These are phyloP conservation scores for Metschnikowia lunata DNA, from an alignment of 805 yeast genomes.

Conservation along the genomic window DNA sequence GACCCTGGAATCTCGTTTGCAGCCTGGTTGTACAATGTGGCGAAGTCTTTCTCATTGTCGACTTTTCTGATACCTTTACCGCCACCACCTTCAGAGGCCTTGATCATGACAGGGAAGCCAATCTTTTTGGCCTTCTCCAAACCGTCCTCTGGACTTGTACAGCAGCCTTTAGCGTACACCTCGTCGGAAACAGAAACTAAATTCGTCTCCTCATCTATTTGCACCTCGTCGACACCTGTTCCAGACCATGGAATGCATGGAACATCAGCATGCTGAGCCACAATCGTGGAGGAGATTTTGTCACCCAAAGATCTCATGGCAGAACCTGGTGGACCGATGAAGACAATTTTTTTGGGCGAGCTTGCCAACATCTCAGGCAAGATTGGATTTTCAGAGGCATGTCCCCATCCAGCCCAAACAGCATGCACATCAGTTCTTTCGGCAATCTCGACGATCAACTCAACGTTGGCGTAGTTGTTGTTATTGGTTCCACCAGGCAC, in stretches of 20 bases:
- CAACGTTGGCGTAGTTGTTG: constrained; percentile 97
- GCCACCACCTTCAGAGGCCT: constrained; percentile 99
- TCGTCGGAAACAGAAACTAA: constrained; percentile 87
- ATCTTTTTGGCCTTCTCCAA: constrained; percentile 75
- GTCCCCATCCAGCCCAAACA: constrained; percentile 99
- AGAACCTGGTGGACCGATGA: constrained; percentile 98
- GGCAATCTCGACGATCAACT: constrained; percentile 92
- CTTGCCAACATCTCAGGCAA: constrained; percentile 92
- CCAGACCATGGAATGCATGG: constrained; percentile 99
- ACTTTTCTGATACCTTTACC: constrained; percentile 99
- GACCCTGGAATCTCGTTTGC: constrained; percentile 98
- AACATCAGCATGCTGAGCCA: constrained; percentile 96
- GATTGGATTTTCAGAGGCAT: constrained; percentile 96
- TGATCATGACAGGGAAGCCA: constrained; percentile 98
- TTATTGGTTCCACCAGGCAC: constrained; percentile 99
- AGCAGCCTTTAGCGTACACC: constrained; percentile 85
- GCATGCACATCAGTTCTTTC: constrained; percentile 96
- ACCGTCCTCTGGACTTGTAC: constrained; percentile 83
- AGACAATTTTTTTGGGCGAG: constrained; percentile 85
- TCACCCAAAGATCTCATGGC: constrained; percentile 99
- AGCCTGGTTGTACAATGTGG: constrained; percentile 81
- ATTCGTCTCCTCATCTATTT: constrained; percentile 60
- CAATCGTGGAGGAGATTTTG: constrained; percentile 95
- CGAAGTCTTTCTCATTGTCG: constrained; percentile 74
- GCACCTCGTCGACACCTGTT: constrained; percentile 86